Conservation (phyloP, 371 early-diverging fungal species). For the Apophysomyces variabilis region DNA sequence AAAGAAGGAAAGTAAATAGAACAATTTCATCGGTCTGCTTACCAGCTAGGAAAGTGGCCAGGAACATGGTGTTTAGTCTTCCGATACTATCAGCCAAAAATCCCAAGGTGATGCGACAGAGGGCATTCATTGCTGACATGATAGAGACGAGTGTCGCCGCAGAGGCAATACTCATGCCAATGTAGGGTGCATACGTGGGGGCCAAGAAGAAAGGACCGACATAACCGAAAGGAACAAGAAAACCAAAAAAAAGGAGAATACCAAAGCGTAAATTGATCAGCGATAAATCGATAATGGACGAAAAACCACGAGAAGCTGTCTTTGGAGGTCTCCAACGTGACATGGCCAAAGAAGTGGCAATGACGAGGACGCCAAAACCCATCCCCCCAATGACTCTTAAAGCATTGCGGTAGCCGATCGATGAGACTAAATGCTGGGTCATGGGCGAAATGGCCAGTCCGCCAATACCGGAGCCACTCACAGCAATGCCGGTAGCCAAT, state of each 20-base stretch:
- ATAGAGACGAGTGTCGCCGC: constrained; percentile 25
- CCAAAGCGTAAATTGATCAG: background rate
- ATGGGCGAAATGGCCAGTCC: constrained; percentile 57
- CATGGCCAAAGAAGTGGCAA: constrained; percentile 41
- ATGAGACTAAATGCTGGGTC: constrained; percentile 51
- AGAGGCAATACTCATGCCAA: constrained; percentile 6
- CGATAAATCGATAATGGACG: constrained; percentile 9
- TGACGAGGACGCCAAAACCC: constrained; percentile 38
- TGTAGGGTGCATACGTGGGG: constrained; percentile 16
- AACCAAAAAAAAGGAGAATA: constrained; percentile 10
- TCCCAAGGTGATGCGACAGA: constrained; percentile 21
- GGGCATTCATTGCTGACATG: constrained; percentile 25
- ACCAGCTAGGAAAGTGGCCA: constrained; percentile 44
- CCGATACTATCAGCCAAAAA: constrained; percentile 23
- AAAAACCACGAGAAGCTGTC: background rate
- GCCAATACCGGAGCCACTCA: constrained; percentile 1
- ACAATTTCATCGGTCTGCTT: constrained; percentile 16
- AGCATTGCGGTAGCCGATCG: constrained; percentile 59
- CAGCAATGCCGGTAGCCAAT: constrained; percentile 37
- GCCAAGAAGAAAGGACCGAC: constrained; percentile 24
- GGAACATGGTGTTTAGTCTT: constrained; percentile 27
- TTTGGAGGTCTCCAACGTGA: constrained; percentile 41
- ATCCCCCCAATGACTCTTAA: constrained; percentile 48
- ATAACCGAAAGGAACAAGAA: background rate
- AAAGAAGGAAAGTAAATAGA: no score